Evolutionary conservation across 495 filamentous ascomycete genomes (phyloP).

Genomic region (Penicillium crystallinum): DNA sequence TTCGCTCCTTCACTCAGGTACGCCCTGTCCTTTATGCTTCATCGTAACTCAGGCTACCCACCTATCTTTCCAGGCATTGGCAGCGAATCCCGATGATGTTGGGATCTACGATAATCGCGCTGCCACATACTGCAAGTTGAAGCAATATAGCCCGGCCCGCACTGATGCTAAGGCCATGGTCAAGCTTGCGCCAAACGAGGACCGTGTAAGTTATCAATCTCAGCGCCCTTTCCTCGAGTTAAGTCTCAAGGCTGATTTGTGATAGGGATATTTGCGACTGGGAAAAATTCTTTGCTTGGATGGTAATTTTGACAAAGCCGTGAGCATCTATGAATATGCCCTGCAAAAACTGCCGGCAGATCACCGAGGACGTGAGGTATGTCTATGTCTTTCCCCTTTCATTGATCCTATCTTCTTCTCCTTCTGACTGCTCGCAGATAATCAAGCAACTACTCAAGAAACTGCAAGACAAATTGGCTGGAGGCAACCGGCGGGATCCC

Average conservation of each 20-base stretch:
- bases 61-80: constrained; percentile 30
- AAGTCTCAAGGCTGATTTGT: background rate
- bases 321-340: constrained; percentile 58
- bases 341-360: constrained; percentile 42
- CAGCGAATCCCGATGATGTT: constrained; percentile 28
- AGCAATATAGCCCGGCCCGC: constrained; percentile 48
- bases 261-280: constrained; percentile 59
- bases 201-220: constrained; percentile 35
- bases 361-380: constrained; percentile 44
- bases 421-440: background rate
- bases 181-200: constrained; percentile 40
- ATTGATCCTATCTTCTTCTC: too few relatives aligned
- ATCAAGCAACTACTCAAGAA: constrained; percentile 34
- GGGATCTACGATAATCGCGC: constrained; percentile 56
- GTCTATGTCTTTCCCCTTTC: constrained; percentile 1
- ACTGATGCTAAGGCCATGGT: constrained; percentile 59
- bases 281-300: constrained; percentile 56
- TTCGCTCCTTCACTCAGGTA: constrained; percentile 43
- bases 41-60: background rate
- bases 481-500: constrained; percentile 38
- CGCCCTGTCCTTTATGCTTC: background rate
- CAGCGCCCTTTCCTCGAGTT: background rate
- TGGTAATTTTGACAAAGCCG: constrained; percentile 47
- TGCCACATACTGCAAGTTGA: constrained; percentile 55
- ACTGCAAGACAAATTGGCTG: constrained; percentile 44